A percentile compares a stretch with the other conserved stretches of the same genome.
phyloP scores from a whole-genome alignment of 768 basidiomycete genomes.

The Naematelia aurantialba region DNA sequence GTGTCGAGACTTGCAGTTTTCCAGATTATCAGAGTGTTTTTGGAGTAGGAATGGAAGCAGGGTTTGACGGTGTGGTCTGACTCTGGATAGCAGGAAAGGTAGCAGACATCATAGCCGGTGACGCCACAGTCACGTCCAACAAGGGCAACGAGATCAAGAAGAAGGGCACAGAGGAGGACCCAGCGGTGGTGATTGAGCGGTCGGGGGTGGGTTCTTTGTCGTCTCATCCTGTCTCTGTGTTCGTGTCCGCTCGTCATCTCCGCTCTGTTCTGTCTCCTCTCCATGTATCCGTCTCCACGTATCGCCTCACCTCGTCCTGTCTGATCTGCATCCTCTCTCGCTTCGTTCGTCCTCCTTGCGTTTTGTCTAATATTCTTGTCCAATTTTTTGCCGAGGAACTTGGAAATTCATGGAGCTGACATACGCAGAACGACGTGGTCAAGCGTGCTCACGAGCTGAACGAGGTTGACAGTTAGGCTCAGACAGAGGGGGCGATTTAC shows the following conservation, averaged over 20 bases:
- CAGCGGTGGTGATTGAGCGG: conserved; percentile 56
- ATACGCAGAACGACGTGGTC: conserved; percentile 55
- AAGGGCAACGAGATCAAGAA: conserved; percentile 56
- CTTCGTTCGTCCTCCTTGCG: no score
- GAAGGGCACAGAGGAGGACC: conserved; percentile 55
- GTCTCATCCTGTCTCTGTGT: not conserved
- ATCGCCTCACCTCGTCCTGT: not conserved
- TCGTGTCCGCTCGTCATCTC: no score
- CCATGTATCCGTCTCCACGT: not conserved
- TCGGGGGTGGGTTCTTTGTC: conserved; percentile 52
- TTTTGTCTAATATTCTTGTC: not conserved
- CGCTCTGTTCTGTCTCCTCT: no score
- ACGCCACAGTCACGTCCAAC: conserved; percentile 55
- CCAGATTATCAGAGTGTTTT: no score
- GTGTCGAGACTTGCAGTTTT: no score
- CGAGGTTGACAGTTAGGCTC: conserved; percentile 48
- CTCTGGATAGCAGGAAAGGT: conserved; percentile 52
- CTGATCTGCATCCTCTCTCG: not conserved
- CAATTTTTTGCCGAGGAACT: not conserved
- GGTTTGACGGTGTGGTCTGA: not conserved
- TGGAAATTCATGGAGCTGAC: not conserved
- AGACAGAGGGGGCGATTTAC: conserved; percentile 5
- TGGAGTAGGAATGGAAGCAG: no score
- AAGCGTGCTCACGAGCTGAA: conserved; percentile 58
- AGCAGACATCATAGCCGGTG: conserved; percentile 53